Conservation (phyloP, 1,284 basidiomycete species). For the Puccinia horiana region DNA sequence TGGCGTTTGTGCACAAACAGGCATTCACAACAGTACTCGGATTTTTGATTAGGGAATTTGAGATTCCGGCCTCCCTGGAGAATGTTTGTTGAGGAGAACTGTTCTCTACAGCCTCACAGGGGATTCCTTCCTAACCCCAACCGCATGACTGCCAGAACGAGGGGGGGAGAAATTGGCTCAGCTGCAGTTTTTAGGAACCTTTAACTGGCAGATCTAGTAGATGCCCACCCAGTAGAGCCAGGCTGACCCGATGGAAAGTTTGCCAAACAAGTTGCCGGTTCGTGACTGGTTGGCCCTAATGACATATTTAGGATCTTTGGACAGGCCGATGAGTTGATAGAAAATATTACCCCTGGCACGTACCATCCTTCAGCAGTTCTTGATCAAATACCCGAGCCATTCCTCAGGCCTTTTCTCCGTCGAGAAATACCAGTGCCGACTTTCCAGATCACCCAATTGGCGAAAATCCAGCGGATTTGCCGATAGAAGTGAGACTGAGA, state of each 20-base stretch:
- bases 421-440: neutral
- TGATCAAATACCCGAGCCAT: neutral
- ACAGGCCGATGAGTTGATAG: neutral
- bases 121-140: neutral
- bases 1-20: neutral
- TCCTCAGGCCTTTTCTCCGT: neutral
- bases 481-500: neutral
- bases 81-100: neutral
- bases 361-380: neutral
- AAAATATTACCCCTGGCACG: conserved; percentile 2
- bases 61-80: neutral
- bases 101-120: neutral
- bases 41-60: neutral
- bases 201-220: neutral
- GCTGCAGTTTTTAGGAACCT: neutral
- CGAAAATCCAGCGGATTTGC: neutral
- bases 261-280: neutral
- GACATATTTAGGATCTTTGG: neutral
- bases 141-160: neutral
- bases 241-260: conserved; percentile 1
- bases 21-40: no score
- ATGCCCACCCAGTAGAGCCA: neutral
- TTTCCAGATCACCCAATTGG: conserved; percentile 2
- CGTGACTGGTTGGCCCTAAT: neutral
- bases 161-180: neutral